Conservation (phyloP, 116 monocot species). For the Papilionanthe hybrid region DNA sequence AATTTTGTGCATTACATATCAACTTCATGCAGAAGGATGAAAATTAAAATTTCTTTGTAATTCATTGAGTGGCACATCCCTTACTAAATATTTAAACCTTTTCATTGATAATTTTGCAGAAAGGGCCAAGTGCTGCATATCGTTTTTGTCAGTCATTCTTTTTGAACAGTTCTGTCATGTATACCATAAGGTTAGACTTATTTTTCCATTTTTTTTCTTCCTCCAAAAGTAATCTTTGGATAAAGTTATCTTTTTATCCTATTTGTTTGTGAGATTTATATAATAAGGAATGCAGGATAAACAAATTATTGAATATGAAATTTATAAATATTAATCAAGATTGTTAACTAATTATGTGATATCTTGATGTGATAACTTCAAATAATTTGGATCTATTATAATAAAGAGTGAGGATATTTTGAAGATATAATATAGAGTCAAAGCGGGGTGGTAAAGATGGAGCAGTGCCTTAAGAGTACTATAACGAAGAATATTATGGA, state of each 20-base stretch:
- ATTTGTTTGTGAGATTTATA: neutral
- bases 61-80: neutral
- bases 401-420: neutral
- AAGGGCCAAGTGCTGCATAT: constrained; percentile 79
- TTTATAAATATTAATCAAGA: neutral
- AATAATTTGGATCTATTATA: neutral
- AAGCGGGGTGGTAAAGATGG: neutral
- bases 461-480: neutral
- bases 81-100: neutral
- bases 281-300: neutral
- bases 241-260: neutral
- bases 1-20: neutral
- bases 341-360: neutral
- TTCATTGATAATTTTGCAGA: constrained; percentile 43
- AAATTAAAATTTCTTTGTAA: neutral
- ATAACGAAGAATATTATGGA: neutral
- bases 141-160: constrained; percentile 81
- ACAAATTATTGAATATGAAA: neutral
- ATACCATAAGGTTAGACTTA: constrained; percentile 78
- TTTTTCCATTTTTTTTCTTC: neutral
- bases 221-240: too few relatives aligned
- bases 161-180: constrained; percentile 87
- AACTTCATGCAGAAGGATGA: neutral
- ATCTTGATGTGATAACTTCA: neutral
- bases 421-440: neutral